Base-by-base conservation (phyloP, 345 rosid genomes). In the Acer saccharum region DNA sequence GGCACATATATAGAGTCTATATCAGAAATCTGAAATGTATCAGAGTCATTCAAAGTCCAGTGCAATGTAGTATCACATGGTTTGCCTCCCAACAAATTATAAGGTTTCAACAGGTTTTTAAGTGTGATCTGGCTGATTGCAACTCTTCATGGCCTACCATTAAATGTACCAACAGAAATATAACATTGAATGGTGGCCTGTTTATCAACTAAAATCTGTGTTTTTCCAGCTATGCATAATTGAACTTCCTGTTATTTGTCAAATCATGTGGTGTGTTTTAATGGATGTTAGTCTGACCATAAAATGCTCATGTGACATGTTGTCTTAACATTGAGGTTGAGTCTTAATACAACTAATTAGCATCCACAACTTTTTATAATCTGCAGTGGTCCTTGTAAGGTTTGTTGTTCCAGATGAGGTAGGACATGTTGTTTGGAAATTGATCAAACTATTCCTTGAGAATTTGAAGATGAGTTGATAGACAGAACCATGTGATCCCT, bases 401-500 rank as follows among this genome's bases (percentile, higher is more conserved):
- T 32, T 72, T 50, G 23, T 43, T 52, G 27, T 72, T 70, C 52
- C 18, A n/a, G 10, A n/a, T 60, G 10, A 61, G 41, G 46, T 55
- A 18, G 46, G 72, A n/a, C 52, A 35, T 3, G 6, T 18, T 72
- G 52, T 55, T 41, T 27, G 6, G 23, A 18, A 25, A n/a, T 23
- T 23, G 25, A 32, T 25, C 1, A 25, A 48, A 9, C 12, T 27
- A 2, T 29, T 44, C 4, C n/a, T 6, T 27, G 23, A 68, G 29
- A 64, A 35, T 62, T 25, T 58, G 70, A 48, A n/a, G 27, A 71
- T 64, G 63, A 80, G 65, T 60, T 61, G 41, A 68, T 50, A 78
- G 73, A 80, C 83, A 83, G 68, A 54, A 60, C 82, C 80, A 82
- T 76, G 86, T 76, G 83, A 78, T 65, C 60, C 70, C 43, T 66